Base-by-base conservation (phyloP, 139 green algal genomes). In the Trebouxia sp. region DNA sequence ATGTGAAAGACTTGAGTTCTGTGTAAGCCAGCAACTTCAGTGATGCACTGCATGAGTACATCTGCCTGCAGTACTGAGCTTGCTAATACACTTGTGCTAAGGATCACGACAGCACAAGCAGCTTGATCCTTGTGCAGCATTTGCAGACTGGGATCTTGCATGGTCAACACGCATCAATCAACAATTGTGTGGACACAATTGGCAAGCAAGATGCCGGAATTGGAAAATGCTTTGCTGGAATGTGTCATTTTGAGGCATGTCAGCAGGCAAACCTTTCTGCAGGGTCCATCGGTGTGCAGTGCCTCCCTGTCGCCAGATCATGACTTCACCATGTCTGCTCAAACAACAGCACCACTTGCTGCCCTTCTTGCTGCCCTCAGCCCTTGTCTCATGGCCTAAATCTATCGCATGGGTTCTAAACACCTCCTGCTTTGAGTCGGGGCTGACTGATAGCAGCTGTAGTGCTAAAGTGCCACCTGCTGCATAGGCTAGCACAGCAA, bases 401-500 rank as follows among this genome's bases (percentile, higher is more conserved):
- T 72, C n/a, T 26, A 72, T 14, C 1, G 43, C 6, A n/a, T 72
- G 62, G n/a, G 62, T 72, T 32, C 62, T 72, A 35, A 72, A 12
- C 35, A 45, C 62, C 20, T 72, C 62, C 43, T 32, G 32, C 62
- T 37, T 45, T 32, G 7, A 12, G 42, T 42, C 43, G 3, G 10
- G 15, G 35, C 62, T 72, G 12, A 72, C 35, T 41, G 62, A 72
- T 26, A 72, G 62, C 35, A 72, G 35, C 62, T 72, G 62, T 37
- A 72, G 62, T 45, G 37, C 62, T 10, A 72, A 17, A 30, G 17
- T 45, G 62, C 20, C 35, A 26, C 30, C 62, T 45, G 35, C 14
- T 8, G 32, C 37, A 26, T 35, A 45, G 35, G 62, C 62, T 28
- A 72, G 0, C 5, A 45, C 62, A 42, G 62, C 62, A 35, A 72